Base-by-base conservation (phyloP, 805 yeast species). In the Pichia occidentalis region DNA sequence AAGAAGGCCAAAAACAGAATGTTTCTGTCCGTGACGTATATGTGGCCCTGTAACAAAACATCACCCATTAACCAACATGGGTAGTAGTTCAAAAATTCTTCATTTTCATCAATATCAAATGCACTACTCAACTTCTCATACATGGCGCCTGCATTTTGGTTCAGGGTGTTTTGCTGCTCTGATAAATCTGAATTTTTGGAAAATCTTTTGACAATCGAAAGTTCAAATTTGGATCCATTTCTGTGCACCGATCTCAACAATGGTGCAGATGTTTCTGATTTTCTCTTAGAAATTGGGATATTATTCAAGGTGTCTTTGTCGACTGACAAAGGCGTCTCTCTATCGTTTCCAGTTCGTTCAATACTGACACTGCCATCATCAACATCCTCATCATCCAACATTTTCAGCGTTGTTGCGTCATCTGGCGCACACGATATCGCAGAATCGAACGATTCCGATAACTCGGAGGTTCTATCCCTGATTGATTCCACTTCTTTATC, bases 21-120 rank as follows among this genome's bases (percentile, higher is more conserved):
- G 44, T 74, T 73, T 12, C 69, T 63, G 29, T 65, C 59, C 1
- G 97, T 87, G 19, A 90, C 57, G 49, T 82, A 82, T 13, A 87
- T 57, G 50, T 83, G 88, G 3, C 97, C 97, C 57, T 86, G 96
- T 19, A 87, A 61, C 20, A 90, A 63, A 0, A 88, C 92, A 50
- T 85, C 95, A 43, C 78, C 73, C 40, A 86, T 65, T 25, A 88
- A 63, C 95, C 95, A 88, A 22, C 87, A 77, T 3, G 80, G 70
- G 50, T 69, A 81, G 44, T 78, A 83, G n/a, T 69, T 71, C 23
- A 71, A 49, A 43, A 80, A 68, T n/a, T 58, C 57, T 47, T 80
- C 87, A 28, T 68, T 67, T 16, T 67, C 71, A n/a, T 59, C 55
- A n/a, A 80, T 57, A 4, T 65, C 67, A 48, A 73, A 71, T 2